phyloP scores from a whole-genome alignment of 164 flowering plant genomes.

The Piper longum region DNA sequence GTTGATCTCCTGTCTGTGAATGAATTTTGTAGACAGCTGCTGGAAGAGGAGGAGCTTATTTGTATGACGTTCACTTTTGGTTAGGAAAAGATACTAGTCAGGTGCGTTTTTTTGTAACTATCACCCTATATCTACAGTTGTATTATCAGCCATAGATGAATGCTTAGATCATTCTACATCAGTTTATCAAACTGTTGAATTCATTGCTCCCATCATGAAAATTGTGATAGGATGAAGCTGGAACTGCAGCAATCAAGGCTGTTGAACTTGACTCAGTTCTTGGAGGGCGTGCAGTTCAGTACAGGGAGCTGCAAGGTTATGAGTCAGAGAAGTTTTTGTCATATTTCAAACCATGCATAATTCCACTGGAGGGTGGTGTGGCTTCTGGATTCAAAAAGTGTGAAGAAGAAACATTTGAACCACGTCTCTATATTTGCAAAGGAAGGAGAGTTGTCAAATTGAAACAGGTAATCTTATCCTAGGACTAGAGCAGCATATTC shows the following conservation, averaged over 20 bases:
- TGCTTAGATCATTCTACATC: neutral
- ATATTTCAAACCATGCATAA: conserved; percentile 92
- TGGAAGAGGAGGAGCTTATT: conserved; percentile 74
- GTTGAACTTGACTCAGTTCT: conserved; percentile 93
- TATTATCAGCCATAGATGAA: conserved; percentile 1
- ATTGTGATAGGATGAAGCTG: conserved; percentile 81
- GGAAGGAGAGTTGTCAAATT: conserved; percentile 84
- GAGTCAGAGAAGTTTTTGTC: conserved; percentile 98
- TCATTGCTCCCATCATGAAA: neutral
- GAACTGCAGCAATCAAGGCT: conserved; percentile 95
- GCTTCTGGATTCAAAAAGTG: conserved; percentile 79
- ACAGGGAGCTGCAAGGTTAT: conserved; percentile 92
- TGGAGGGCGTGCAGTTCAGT: conserved; percentile 98
- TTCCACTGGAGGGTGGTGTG: conserved; percentile 98
- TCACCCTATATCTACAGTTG: too few species aligned
- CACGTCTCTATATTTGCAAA: conserved; percentile 66
- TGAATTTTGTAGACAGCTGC: conserved; percentile 48
- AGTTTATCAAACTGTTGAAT: conserved; percentile 1
- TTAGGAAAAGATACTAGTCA: conserved; percentile 95
- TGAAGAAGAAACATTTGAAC: conserved; percentile 89
- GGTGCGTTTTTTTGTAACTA: conserved; percentile 22
- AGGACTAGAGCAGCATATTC: neutral
- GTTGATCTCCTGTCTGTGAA: conserved; percentile 2
- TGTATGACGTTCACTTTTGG: conserved; percentile 92
- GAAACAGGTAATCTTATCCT: conserved; percentile 52